These are phyloP conservation scores for Tetracladium setigerum DNA, from an alignment of 495 filamentous ascomycete genomes.

Conservation along the genomic window DNA sequence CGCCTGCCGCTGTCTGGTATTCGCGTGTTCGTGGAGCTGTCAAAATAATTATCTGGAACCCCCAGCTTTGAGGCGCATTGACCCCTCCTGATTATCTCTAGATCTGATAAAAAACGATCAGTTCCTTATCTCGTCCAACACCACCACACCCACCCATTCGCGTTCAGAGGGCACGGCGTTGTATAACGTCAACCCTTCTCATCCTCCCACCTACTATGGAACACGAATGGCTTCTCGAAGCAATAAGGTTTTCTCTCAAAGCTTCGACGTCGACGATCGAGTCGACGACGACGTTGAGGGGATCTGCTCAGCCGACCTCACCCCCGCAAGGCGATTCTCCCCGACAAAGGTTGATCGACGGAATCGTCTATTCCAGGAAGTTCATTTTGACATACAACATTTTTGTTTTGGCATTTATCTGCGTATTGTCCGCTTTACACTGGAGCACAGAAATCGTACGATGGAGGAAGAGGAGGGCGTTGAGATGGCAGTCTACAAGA, in stretches of 20 bases:
- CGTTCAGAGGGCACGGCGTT: not conserved
- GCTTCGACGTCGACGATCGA: not conserved
- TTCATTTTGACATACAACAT: conserved; percentile 17
- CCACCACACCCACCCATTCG: too few species aligned
- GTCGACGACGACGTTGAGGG: not conserved
- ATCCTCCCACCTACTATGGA: conserved; percentile 6
- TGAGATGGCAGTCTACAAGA: not conserved
- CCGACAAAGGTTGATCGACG: conserved; percentile 12
- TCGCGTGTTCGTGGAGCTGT: not conserved
- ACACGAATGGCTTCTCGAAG: conserved; percentile 16
- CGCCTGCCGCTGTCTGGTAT: too few species aligned
- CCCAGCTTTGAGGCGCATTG: not conserved
- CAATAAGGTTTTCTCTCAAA: conserved; percentile 9
- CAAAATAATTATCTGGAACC: not conserved
- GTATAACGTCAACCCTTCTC: conserved; percentile 1
- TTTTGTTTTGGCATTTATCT: conserved; percentile 10
- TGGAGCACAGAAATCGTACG: conserved; percentile 8
- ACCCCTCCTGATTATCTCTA: not conserved
- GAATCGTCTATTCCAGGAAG: conserved; percentile 9
- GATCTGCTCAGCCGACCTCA: not conserved
- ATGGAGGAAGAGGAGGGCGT: conserved; percentile 5
- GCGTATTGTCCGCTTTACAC: conserved; percentile 5
- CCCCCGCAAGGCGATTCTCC: conserved; percentile 8
- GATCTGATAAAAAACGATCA: not conserved
- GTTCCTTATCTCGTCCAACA: too few species aligned